Percentiles rank a stretch among this genome's conserved stretches.
These are phyloP conservation scores for Pseudogymnoascus sp. DNA, from an alignment of 2,329 filamentous ascomycete species.

Conservation along the genomic window DNA sequence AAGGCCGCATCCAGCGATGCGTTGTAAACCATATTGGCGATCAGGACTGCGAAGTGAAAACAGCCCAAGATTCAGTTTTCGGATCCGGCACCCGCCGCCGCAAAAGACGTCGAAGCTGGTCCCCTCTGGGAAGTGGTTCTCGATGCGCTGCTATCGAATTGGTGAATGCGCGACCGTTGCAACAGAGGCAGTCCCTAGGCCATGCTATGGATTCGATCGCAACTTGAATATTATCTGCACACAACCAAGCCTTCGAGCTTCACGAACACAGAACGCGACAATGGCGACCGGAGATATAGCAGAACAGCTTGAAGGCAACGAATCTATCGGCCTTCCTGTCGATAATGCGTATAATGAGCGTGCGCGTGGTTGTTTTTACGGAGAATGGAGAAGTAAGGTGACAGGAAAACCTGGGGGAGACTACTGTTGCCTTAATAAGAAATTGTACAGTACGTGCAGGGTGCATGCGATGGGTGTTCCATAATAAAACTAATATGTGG, in stretches of 20 bases:
- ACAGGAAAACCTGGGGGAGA: constrained; percentile 2
- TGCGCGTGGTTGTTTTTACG: constrained; percentile 1
- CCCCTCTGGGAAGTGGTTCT: not conserved
- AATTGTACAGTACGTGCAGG: not conserved
- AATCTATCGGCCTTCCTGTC: not conserved
- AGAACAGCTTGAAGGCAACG: not conserved
- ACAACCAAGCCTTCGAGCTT: not conserved
- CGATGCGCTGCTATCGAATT: not conserved
- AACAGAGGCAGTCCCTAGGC: not conserved
- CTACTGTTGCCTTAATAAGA: constrained; percentile 10
- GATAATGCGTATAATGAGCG: not conserved
- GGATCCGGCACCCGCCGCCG: constrained; percentile 1
- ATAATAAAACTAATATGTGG: constrained; percentile 8
- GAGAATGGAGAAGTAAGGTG: not conserved
- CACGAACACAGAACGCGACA: not conserved
- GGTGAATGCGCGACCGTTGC: constrained; percentile 6
- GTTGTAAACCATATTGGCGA: constrained; percentile 1
- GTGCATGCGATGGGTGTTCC: not conserved
- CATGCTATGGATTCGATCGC: not conserved
- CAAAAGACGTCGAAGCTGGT: not conserved
- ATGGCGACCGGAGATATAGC: not conserved
- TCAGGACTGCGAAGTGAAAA: not conserved
- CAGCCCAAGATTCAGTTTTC: not conserved
- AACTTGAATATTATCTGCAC: not conserved
- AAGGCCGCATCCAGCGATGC: not conserved